phyloP scores from a whole-genome alignment of 2,329 filamentous ascomycete genomes.

The Nigrospora osmanthi region DNA sequence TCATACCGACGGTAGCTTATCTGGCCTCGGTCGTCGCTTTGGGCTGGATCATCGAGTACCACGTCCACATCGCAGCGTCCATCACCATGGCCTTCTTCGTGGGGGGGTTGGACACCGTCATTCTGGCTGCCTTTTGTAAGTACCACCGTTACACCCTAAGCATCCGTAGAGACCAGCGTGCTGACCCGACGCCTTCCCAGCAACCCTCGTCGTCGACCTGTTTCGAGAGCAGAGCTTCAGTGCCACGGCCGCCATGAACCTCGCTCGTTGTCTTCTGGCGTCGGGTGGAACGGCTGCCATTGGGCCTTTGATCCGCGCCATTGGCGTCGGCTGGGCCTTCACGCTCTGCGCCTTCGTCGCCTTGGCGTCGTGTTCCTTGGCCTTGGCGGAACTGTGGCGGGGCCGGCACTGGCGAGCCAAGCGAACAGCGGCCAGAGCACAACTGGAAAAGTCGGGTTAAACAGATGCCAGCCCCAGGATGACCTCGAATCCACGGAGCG shows the following conservation, averaged over 20 bases:
- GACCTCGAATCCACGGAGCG: too few species aligned
- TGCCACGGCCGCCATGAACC: slow-evolving; percentile 55
- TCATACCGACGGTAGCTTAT: slow-evolving; percentile 46
- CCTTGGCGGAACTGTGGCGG: too few species aligned
- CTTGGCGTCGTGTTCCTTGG: slow-evolving; percentile 32
- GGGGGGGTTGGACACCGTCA: slow-evolving; percentile 49
- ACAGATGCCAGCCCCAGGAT: too few species aligned
- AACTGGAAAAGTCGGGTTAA: too few species aligned
- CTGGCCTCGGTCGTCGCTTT: slow-evolving; percentile 45
- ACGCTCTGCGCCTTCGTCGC: slow-evolving; percentile 48
- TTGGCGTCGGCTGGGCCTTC: slow-evolving; percentile 57
- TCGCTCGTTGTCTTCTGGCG: slow-evolving; percentile 55
- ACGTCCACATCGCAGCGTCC: slow-evolving; percentile 44
- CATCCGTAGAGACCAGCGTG: too few species aligned
- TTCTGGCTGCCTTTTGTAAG: slow-evolving; percentile 37
- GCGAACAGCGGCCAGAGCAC: too few species aligned
- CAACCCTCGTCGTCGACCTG: slow-evolving; percentile 55
- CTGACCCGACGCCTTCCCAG: slow-evolving; percentile 33
- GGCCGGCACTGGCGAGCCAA: too few species aligned
- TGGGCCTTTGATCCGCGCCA: slow-evolving; percentile 44
- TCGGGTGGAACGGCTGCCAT: slow-evolving; percentile 53
- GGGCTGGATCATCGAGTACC: slow-evolving; percentile 47
- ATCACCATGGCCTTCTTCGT: slow-evolving; percentile 49
- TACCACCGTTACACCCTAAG: too few species aligned
- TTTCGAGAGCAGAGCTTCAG: slow-evolving; percentile 53